Evolutionary conservation across 1,139 yeast species (phyloP).

Genomic region (Lizanozyma gosingica): DNA sequence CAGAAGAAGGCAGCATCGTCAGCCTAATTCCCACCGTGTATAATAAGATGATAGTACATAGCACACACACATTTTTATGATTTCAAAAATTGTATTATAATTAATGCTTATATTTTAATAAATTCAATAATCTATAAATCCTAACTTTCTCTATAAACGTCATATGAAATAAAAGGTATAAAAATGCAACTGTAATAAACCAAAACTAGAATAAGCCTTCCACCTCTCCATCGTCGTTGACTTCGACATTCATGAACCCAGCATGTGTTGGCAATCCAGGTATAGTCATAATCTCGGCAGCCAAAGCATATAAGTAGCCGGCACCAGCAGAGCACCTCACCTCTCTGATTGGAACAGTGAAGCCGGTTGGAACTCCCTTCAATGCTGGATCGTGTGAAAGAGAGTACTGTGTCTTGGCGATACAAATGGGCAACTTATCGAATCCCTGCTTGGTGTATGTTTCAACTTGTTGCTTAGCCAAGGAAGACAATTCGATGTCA

Average conservation of each 20-base stretch:
- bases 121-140: not conserved
- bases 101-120: too few relatives aligned
- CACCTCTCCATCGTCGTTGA: conserved; percentile 68
- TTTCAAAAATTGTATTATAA: too few relatives aligned
- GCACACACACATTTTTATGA: too few relatives aligned
- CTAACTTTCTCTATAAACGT: too few relatives aligned
- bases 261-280: conserved; percentile 80
- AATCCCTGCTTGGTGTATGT: conserved; percentile 63
- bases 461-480: conserved; percentile 59
- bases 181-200: too few relatives aligned
- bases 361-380: conserved; percentile 76
- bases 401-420: conserved; percentile 80
- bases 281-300: conserved; percentile 77
- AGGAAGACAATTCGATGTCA: conserved; percentile 55
- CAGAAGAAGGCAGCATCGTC: not conserved
- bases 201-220: conserved; percentile 61
- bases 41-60: too few relatives aligned
- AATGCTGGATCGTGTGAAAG: conserved; percentile 73
- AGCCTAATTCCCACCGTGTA: not conserved
- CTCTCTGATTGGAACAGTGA: conserved; percentile 72
- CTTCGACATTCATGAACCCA: conserved; percentile 80
- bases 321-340: conserved; percentile 78
- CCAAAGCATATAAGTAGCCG: conserved; percentile 73
- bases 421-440: conserved; percentile 68
- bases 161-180: too few relatives aligned